Evolutionary conservation across 75 land plant species (phyloP), one percentile per base, ranked within the genome.

Genomic region (Sequoia sempervirens): DNA sequence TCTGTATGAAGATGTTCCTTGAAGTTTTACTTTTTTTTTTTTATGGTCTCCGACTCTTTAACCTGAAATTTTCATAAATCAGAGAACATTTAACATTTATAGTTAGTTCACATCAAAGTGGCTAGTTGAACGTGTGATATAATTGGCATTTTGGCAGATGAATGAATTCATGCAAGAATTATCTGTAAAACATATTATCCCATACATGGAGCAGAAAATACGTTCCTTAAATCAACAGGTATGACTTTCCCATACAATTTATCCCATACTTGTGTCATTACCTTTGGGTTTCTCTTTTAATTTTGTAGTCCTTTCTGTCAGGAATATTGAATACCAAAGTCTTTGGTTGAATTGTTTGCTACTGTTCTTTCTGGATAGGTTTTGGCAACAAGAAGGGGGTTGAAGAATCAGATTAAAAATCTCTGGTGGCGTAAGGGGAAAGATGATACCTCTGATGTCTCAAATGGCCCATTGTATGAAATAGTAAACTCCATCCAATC

Each of bases 371-470:
- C 41, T 52, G 61, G 28, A 47, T 73, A 98, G 99, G 99, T 98
- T 84, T 92, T 97, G 85, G 97, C 97, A 64, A 96, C 99, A 83
- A 92, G 95, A 86, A 96, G 90, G 81, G 99, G 99, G 34, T 93
- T 98, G 75, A 93, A 88, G 87, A 98, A 98, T 82, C 99, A 98
- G 86, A 88, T 98, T 47, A 98, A 94, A 86, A 98, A 98, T 83
- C 83, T 98, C 53, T 98, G 99, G 99, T 98, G 99, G 99, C 92
- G 99, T 83, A 98, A 98, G 89, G 98, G 95, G 85, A 96, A 98
- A 87, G 98, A 96, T 41, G 99, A 98, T 68, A 54, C 79, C 66
- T 82, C 90, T 73, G 99, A 98, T 85, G 83, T 85, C 36, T 84
- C 91, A 12, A 86, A 80, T 89, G 94, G 93, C n/a, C 83, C 92